Evolutionary conservation across 805 yeast genomes (phyloP), one percentile per base, ranked within the genome.

Genomic region (Candida ipomoeae): DNA sequence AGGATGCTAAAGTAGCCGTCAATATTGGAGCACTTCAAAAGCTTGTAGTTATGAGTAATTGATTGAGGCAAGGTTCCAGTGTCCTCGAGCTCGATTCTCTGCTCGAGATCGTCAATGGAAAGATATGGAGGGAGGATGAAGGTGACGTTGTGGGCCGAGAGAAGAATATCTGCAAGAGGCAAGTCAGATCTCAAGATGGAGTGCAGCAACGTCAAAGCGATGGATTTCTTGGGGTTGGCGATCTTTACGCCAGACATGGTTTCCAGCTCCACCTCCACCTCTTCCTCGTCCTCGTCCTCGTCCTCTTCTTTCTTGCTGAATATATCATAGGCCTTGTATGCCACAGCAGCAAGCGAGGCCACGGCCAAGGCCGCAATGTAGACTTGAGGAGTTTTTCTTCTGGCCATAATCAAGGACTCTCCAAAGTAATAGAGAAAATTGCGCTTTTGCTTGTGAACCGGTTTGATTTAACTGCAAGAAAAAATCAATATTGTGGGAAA

Each of bases 111-210:
- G 32, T 71, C 76, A 29, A 69, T 58, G 11, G 69, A 65, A 26
- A 73, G 62, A 48, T 73, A 67, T 3, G 78, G 78, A 5, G 78
- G 77, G 29, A 73, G 64, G 44, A 73, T 73, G 55, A 73, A 73
- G 6, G 74, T 69, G 36, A 73, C 71, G 54, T 73, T 73, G 31
- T 69, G 73, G 2, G 68, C 58, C 31, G 65, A 68, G 48, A 64
- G 50, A 41, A 73, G 60, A 15, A 73, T 71, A 18, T 73, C 75
- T 49, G 67, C 60, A 47, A 73, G 62, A 2, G 77, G 77, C 26
- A 72, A 58, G 44, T 63, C 58, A 43, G 69, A 62, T 48, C 62
- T 65, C 51, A 73, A 58, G n/a, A 73, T 69, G 29, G 74, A 67
- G 46, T 71, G 71, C 42, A 74, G 71, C 40, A 73, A 65, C 7